Conservation (phyloP, 1,139 yeast species). For the Taphrina communis region DNA sequence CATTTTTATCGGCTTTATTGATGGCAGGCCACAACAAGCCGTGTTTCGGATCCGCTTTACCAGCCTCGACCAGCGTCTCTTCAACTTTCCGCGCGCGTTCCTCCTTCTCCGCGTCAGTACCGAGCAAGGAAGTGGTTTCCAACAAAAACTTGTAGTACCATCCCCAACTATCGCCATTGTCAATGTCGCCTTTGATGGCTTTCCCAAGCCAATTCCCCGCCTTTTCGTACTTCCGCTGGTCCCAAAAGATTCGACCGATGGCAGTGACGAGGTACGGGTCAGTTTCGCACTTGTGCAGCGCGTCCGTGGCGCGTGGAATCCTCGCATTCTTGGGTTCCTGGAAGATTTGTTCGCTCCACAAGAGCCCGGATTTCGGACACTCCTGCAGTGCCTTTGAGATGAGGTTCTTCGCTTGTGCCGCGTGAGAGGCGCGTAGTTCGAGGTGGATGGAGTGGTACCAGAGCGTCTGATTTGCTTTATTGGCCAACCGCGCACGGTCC, state of each 20-base stretch:
- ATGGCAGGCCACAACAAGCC: conserved; percentile 38
- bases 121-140: conserved; percentile 11
- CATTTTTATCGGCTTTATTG: conserved; percentile 25
- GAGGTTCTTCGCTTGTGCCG: conserved; percentile 62
- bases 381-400: conserved; percentile 66
- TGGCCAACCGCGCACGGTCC: conserved; percentile 68
- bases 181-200: conserved; percentile 62
- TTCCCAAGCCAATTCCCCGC: conserved; percentile 80
- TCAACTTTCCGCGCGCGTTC: conserved; percentile 5
- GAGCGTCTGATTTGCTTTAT: conserved; percentile 59
- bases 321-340: conserved; percentile 60
- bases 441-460: conserved; percentile 67
- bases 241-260: conserved; percentile 74
- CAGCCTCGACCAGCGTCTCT: conserved; percentile 23
- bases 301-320: conserved; percentile 72
- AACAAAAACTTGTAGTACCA: conserved; percentile 61
- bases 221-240: conserved; percentile 66
- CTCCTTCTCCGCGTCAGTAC: conserved; percentile 14
- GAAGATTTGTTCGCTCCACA: conserved; percentile 69
- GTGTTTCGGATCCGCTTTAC: conserved; percentile 37
- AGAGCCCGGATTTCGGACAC: conserved; percentile 63
- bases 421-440: conserved; percentile 62
- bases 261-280: conserved; percentile 64
- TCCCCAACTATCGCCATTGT: conserved; percentile 78
- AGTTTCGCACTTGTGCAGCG: conserved; percentile 70